Percentiles rank a stretch among this genome's conserved stretches.
Evolutionary conservation across 176 grass and related monocot species (phyloP).

Genomic region (Ananas comosus): DNA sequence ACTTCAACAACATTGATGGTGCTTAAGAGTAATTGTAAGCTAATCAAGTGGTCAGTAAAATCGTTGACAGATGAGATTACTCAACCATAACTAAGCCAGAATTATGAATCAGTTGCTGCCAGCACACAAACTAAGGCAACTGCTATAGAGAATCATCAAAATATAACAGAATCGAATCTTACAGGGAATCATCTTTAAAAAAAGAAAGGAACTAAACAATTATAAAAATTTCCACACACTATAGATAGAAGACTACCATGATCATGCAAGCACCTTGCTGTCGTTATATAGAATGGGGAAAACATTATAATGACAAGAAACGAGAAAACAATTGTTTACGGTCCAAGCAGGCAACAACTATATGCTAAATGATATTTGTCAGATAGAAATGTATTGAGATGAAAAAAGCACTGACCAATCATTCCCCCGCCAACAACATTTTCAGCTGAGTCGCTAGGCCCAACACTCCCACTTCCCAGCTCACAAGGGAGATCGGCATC

Average conservation of each 20-base stretch:
- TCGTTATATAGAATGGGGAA: background rate
- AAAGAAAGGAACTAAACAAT: background rate
- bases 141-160: too few relatives aligned
- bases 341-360: background rate
- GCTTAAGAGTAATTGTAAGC: too few relatives aligned
- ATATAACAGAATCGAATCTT: too few relatives aligned
- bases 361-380: background rate
- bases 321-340: background rate
- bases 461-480: conserved; percentile 83
- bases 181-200: background rate
- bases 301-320: background rate
- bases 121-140: too few relatives aligned
- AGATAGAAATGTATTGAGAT: conserved; percentile 5
- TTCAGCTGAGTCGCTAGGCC: conserved; percentile 48
- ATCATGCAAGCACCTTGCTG: background rate
- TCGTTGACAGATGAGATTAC: too few relatives aligned
- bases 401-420: conserved; percentile 55
- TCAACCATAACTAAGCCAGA: too few relatives aligned
- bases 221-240: background rate
- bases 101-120: too few relatives aligned
- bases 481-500: conserved; percentile 92
- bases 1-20: too few relatives aligned
- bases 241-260: background rate
- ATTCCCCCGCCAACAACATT: conserved; percentile 78
- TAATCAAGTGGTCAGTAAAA: too few relatives aligned